Percentiles rank a stretch among this genome's conserved stretches.
These are phyloP conservation scores for Peribolospora kevripleyi DNA, from an alignment of 768 basidiomycete species.

Conservation along the genomic window DNA sequence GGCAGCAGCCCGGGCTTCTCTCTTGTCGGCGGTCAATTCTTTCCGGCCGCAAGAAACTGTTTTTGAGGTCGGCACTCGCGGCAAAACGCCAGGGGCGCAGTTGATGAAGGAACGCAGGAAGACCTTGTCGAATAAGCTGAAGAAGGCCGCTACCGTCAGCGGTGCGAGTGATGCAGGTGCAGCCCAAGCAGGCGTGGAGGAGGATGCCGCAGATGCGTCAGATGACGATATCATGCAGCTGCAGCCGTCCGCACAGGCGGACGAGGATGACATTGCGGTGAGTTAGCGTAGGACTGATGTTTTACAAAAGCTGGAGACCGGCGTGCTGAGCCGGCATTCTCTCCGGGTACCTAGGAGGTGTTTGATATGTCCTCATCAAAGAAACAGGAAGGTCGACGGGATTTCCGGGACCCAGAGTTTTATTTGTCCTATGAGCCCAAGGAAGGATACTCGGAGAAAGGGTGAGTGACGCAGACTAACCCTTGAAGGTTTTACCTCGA, in stretches of 20 bases:
- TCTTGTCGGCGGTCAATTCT: conserved; percentile 49
- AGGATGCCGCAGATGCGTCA: conserved; percentile 13
- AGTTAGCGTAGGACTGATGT: conserved; percentile 8
- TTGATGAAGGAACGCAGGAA: conserved; percentile 77
- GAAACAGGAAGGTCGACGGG: conserved; percentile 19
- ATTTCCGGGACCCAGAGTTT: conserved; percentile 54
- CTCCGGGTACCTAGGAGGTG: conserved; percentile 28
- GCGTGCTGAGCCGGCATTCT: background rate
- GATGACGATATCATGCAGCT: conserved; percentile 8
- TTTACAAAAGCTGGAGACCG: too few species aligned
- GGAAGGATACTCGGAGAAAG: conserved; percentile 65
- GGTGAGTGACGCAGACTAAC: conserved; percentile 28
- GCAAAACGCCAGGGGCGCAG: conserved; percentile 32
- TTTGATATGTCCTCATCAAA: conserved; percentile 24
- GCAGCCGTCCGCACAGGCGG: too few species aligned
- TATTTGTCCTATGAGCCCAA: conserved; percentile 85
- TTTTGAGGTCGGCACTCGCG: conserved; percentile 62
- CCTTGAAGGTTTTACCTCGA: background rate
- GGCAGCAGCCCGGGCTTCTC: conserved; percentile 27
- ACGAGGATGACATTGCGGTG: conserved; percentile 50
- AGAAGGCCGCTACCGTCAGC: conserved; percentile 1
- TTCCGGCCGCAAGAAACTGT: conserved; percentile 76
- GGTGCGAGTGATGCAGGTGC: conserved; percentile 1
- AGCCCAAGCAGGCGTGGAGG: conserved; percentile 12
- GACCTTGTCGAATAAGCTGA: conserved; percentile 33